Evolutionary conservation across 352 stramenopile genomes (phyloP), one percentile per base, ranked within the genome.

Genomic region (Phytophthora sojae): DNA sequence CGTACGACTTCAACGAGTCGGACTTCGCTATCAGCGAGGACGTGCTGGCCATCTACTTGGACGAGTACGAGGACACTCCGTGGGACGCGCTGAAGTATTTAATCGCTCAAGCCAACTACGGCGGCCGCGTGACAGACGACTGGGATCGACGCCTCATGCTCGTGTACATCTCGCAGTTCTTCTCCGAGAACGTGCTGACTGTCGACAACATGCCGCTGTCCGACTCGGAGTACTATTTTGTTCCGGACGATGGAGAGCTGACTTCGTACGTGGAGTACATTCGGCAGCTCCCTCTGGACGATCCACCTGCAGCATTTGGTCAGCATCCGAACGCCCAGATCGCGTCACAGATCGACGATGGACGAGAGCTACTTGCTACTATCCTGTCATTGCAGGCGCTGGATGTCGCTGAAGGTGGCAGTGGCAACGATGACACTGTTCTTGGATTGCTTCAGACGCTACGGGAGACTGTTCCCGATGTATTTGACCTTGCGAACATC

Each of bases 1-100:
- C 96, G 21, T 99, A 99, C 81, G 97, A 98, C 57, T 99, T 99
- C 60, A 99, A 99, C 71, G 96, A 99, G 67, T 96, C 91, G 4
- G 97, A 99, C 79, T 99, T 98, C 80, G 85, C 90, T 15, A 99
- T 99, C 69, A 99, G 93, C 61, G 94, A 99, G 58, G 95, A 99
- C 66, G 91, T 99, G 26, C 75, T 99, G 30, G 93, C 94, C 11
- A 97, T 98, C 42, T 99, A 99, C 73, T 77, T 99, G 19, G 88
- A 96, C 59, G 86, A 96, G 69, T 97, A 98, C 69, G 91, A 96
- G 37, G 92, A 98, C 32, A 97, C 92, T 4, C 93, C 92, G 9
- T 98, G 92, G 92, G 92, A 97, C 44, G 96, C 97, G 7, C 93
- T 99, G 39, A 96, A 97, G 66, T 99, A 99, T 72, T 75, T 99